phyloP scores from a whole-genome alignment of 345 rosid genomes.

The Lepidium aucheri region DNA sequence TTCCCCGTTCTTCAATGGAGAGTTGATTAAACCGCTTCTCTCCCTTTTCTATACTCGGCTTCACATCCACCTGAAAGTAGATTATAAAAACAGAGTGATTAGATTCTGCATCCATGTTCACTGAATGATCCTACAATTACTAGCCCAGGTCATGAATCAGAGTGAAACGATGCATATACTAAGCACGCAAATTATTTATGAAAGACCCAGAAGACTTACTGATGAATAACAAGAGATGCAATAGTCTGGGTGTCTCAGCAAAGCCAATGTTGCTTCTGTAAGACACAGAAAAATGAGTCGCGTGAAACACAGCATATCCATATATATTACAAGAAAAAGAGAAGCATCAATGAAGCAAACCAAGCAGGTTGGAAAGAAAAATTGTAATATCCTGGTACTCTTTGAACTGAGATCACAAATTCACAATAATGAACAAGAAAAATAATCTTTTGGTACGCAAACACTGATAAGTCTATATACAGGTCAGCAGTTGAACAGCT shows the following conservation, averaged over 20 bases:
- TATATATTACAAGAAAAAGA: not conserved
- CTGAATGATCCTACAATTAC: not conserved
- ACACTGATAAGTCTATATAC: not conserved
- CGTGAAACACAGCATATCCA: not conserved
- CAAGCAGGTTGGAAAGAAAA: not conserved
- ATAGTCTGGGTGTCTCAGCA: constrained; percentile 92
- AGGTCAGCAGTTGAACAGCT: not conserved
- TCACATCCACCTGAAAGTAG: constrained; percentile 59
- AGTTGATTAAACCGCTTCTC: constrained; percentile 87
- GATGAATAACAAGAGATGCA: constrained; percentile 92
- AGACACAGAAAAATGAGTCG: not conserved
- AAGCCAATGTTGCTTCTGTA: constrained; percentile 81
- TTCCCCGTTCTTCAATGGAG: constrained; percentile 93
- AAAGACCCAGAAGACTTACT: constrained; percentile 39
- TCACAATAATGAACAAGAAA: not conserved
- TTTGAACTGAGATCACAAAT: not conserved
- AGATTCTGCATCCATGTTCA: constrained; percentile 1
- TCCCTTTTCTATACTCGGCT: constrained; percentile 62
- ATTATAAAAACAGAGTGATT: not conserved
- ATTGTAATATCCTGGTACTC: not conserved
- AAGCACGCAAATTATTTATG: not conserved
- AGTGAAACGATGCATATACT: not conserved
- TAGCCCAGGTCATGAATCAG: not conserved
- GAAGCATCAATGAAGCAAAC: not conserved
- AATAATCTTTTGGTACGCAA: not conserved